These are phyloP conservation scores for Tylopilus sp. DNA, from an alignment of 1,284 basidiomycete genomes.

Conservation along the genomic window DNA sequence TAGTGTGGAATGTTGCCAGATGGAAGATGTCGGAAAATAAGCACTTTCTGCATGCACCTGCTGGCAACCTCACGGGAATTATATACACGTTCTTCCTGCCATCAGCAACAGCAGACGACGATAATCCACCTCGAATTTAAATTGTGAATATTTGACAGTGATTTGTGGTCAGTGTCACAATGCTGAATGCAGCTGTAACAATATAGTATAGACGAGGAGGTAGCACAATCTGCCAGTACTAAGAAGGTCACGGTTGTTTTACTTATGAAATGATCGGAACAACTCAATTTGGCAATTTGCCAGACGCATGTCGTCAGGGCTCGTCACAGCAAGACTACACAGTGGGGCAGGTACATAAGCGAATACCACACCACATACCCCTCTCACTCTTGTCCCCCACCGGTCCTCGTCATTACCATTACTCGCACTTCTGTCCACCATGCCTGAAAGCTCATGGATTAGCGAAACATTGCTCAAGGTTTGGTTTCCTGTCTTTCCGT, in stretches of 20 bases:
- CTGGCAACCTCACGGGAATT: conserved; percentile 3
- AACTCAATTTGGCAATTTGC: conserved; percentile 24
- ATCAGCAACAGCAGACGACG: background rate
- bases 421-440: conserved; percentile 41
- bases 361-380: conserved; percentile 9
- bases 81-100: background rate
- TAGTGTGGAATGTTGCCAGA: background rate
- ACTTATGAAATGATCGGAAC: background rate
- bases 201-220: background rate
- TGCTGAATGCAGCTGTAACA: background rate
- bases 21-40: background rate
- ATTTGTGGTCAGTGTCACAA: background rate
- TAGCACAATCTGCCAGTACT: too few species aligned
- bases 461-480: conserved; percentile 87
- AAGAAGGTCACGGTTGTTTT: too few species aligned
- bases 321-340: too few species aligned
- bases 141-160: background rate
- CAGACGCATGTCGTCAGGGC: conserved; percentile 25
- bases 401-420: conserved; percentile 6
- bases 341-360: conserved; percentile 39
- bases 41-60: background rate
- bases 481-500: conserved; percentile 19
- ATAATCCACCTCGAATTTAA: background rate
- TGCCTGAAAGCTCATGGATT: conserved; percentile 72
- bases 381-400: conserved; percentile 30